A percentile compares a stretch with the other conserved stretches of the same genome.
These are phyloP conservation scores for Sphagnurus paluster DNA, from an alignment of 1,284 basidiomycete genomes.

Conservation along the genomic window DNA sequence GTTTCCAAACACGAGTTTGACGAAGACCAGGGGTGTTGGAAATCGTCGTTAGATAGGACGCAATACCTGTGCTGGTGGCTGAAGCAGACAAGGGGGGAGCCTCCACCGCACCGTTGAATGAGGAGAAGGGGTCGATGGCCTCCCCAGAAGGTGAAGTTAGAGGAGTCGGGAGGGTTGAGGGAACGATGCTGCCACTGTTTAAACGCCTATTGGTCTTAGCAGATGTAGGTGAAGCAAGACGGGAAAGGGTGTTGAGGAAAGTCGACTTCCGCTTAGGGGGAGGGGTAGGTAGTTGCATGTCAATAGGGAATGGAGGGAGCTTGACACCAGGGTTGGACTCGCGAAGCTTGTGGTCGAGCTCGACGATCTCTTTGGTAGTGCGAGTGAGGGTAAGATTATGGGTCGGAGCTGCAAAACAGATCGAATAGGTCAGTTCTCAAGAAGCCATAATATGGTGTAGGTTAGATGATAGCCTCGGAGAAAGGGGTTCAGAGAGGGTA, in stretches of 20 bases:
- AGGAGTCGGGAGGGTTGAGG: slow-evolving; percentile 43
- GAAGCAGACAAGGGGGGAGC: slow-evolving; percentile 33
- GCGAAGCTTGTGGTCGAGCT: slow-evolving; percentile 75
- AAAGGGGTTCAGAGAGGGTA: slow-evolving; percentile 7
- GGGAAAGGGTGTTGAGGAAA: slow-evolving; percentile 79
- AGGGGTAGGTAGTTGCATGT: slow-evolving; percentile 48
- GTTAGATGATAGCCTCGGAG: slow-evolving; percentile 3
- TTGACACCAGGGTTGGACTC: slow-evolving; percentile 53
- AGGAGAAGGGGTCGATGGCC: slow-evolving; percentile 58
- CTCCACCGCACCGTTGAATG: slow-evolving; percentile 36
- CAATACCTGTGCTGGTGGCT: slow-evolving; percentile 65
- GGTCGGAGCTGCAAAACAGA: slow-evolving; percentile 63
- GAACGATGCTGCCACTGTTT: slow-evolving; percentile 30
- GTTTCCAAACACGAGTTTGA: slow-evolving; percentile 73
- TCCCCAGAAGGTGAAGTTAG: slow-evolving; percentile 56
- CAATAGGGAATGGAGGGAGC: slow-evolving; percentile 63
- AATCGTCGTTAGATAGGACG: slow-evolving; percentile 76
- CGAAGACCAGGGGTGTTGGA: slow-evolving; percentile 68
- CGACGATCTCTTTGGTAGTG: slow-evolving; percentile 70
- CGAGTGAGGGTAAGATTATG: slow-evolving; percentile 87
- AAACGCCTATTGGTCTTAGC: slow-evolving; percentile 38
- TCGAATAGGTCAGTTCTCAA: slow-evolving; percentile 27
- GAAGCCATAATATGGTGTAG: slow-evolving; percentile 4
- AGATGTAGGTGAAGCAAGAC: slow-evolving; percentile 67
- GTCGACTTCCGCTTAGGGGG: slow-evolving; percentile 75